Base-by-base conservation (phyloP, 306 rosid species). In the Clitoria ternatea region DNA sequence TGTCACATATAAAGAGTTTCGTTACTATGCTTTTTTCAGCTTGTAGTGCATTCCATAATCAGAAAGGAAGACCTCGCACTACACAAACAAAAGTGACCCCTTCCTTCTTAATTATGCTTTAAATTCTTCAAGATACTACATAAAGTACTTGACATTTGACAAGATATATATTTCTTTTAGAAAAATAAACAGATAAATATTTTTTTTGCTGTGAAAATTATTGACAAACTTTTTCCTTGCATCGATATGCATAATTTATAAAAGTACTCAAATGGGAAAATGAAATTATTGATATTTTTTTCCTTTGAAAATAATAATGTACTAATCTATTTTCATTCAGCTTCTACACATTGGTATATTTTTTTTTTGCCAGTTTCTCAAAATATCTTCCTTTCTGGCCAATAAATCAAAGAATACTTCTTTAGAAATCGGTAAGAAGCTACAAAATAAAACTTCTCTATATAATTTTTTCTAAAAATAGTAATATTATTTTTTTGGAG, bases 41-140 rank as follows among this genome's bases (percentile, higher is more conserved):
- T n/a, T 17, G 29, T 57, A 64, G 72, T 64, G 76, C 59, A 37
- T 78, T 78, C 81, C 72, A 36, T 63, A 65, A 33, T 63, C 37
- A 61, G 59, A 78, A 78, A 54, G 76, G 6, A 12, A 63, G 39
- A 61, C 64, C 53, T 45, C 3, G 17, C 36, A 60, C 80, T 59
- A 22, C 78, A 22, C 53, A 40, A 12, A 67, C 24, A 40, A 55
- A 49, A 74, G 49, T 19, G 49, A 29, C 36, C 59, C 43, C 6
- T 56, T 11, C n/a, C 6, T 61, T 54, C 3, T 5, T 43, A 8
- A 57, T 11, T 7, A n/a, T 15, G 36, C 55, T 73, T 80, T 37
- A 61, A 43, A 69, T 74, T 67, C 36, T 40, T 50, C 19, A 69
- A 50, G 24, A 73, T 59, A 10, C 61, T 48, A 47, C 70, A 37